phyloP scores from a whole-genome alignment of 345 rosid species.

The Abelmoschus esculentus region DNA sequence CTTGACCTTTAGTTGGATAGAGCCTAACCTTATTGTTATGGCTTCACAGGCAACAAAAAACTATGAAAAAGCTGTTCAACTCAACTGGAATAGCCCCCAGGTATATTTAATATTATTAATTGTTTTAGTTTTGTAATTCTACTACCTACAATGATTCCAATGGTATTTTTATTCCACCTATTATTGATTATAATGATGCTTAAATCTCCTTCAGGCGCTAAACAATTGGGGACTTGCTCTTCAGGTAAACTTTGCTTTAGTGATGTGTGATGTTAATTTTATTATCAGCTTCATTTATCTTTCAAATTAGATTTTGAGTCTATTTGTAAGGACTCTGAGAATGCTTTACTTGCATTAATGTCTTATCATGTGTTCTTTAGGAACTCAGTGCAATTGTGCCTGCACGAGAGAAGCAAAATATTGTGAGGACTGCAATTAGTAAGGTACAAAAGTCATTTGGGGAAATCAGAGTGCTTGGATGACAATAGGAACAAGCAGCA shows the following conservation, averaged over 20 bases:
- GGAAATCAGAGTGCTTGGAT: conserved; percentile 23
- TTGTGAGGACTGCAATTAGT: conserved; percentile 90
- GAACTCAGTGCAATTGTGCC: conserved; percentile 99
- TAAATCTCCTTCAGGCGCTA: conserved; percentile 60
- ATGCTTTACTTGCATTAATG: not conserved
- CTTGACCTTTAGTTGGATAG: not conserved
- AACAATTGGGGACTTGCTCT: conserved; percentile 98
- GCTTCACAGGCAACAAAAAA: conserved; percentile 68
- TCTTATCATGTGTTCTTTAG: conserved; percentile 32
- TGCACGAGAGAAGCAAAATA: conserved; percentile 81
- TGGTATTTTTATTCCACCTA: not conserved
- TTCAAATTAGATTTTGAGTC: not conserved
- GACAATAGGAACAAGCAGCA: conserved; percentile 22
- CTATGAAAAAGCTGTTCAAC: conserved; percentile 94
- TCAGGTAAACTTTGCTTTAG: conserved; percentile 46
- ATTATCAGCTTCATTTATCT: not conserved
- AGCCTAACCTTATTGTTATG: conserved; percentile 10
- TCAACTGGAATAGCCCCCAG: conserved; percentile 99
- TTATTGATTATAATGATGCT: conserved; percentile 2
- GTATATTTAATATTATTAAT: conserved; percentile 25
- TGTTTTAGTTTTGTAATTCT: conserved; percentile 9
- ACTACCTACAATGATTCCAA: not conserved
- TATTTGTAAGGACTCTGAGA: not conserved
- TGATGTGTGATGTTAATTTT: conserved; percentile 3
- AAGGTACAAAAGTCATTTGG: conserved; percentile 55